These are phyloP conservation scores for Exserohilum rostratum DNA, from an alignment of 2,329 filamentous ascomycete genomes.

Conservation along the genomic window DNA sequence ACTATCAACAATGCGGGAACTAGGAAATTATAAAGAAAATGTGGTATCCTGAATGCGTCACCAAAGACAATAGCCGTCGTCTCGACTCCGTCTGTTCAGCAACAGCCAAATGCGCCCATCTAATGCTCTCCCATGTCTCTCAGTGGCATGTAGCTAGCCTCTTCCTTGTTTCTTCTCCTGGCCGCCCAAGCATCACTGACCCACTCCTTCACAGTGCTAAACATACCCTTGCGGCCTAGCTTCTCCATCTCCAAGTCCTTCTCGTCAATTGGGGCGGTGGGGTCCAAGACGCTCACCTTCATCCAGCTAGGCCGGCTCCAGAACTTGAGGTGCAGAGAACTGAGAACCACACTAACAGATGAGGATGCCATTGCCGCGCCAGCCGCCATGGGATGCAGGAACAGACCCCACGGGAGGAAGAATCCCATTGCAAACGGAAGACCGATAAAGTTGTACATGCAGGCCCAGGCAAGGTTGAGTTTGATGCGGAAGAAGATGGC, in stretches of 20 bases:
- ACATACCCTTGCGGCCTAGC: slow-evolving; percentile 24
- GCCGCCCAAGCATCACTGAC: slow-evolving; percentile 38
- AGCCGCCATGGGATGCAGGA: slow-evolving; percentile 91
- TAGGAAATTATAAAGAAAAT: slow-evolving; percentile 2
- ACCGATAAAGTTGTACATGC: slow-evolving; percentile 88
- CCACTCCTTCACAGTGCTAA: slow-evolving; percentile 36
- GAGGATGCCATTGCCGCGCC: slow-evolving; percentile 92
- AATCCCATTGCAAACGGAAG: slow-evolving; percentile 97
- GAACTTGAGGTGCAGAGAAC: slow-evolving; percentile 81
- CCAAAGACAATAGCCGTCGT: neutral
- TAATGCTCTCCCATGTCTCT: slow-evolving; percentile 49
- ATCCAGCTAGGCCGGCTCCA: slow-evolving; percentile 89
- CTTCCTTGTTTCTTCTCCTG: slow-evolving; percentile 47
- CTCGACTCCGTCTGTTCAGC: neutral
- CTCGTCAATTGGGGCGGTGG: slow-evolving; percentile 36
- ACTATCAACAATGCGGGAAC: neutral
- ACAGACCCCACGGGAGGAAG: slow-evolving; percentile 86
- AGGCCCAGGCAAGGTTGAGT: slow-evolving; percentile 90
- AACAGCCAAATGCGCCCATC: neutral
- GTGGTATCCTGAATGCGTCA: slow-evolving; percentile 21
- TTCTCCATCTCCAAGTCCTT: slow-evolving; percentile 37
- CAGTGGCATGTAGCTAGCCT: slow-evolving; percentile 54
- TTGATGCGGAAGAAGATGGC: slow-evolving; percentile 93
- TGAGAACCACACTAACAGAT: slow-evolving; percentile 87
- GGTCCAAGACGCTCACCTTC: slow-evolving; percentile 70